Conservation (phyloP, 169 alveolate genomes). For the Plasmodium gaboni region DNA sequence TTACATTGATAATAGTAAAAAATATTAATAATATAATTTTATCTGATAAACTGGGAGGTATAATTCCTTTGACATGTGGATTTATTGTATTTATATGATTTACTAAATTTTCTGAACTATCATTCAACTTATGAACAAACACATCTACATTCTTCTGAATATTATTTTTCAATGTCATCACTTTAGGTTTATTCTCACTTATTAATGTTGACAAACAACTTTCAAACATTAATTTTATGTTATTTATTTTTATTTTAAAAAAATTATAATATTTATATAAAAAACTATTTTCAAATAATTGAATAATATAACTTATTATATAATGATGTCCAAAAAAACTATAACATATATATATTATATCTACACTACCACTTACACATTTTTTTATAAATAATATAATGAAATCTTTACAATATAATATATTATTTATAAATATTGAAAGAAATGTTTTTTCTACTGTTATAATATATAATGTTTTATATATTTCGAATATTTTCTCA, state of each 20-base stretch:
- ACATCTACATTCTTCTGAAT: conserved; percentile 2
- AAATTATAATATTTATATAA: background rate
- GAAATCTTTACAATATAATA: conserved; percentile 2
- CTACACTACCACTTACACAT: background rate
- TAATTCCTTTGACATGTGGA: conserved; percentile 45
- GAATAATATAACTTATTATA: background rate
- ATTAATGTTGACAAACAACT: background rate
- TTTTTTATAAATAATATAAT: background rate
- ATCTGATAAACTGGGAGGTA: conserved; percentile 13
- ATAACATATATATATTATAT: background rate
- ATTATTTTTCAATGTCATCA: background rate
- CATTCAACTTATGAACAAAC: conserved; percentile 13
- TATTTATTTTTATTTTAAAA: conserved; percentile 1
- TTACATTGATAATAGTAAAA: conserved; percentile 21
- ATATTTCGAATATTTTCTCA: conserved; percentile 34
- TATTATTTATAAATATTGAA: background rate
- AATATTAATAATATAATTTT: conserved; percentile 33
- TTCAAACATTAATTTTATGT: background rate
- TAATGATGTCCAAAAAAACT: background rate
- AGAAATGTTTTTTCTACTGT: conserved; percentile 28
- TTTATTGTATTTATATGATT: conserved; percentile 42
- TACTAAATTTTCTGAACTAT: conserved; percentile 26
- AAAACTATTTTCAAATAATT: background rate
- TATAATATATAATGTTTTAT: conserved; percentile 48
- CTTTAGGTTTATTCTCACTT: background rate